Percentiles rank a stretch among this genome's conserved stretches.
These are phyloP conservation scores for Kappamyces sp. DNA, from an alignment of 192 early-diverging fungal genomes.

Conservation along the genomic window DNA sequence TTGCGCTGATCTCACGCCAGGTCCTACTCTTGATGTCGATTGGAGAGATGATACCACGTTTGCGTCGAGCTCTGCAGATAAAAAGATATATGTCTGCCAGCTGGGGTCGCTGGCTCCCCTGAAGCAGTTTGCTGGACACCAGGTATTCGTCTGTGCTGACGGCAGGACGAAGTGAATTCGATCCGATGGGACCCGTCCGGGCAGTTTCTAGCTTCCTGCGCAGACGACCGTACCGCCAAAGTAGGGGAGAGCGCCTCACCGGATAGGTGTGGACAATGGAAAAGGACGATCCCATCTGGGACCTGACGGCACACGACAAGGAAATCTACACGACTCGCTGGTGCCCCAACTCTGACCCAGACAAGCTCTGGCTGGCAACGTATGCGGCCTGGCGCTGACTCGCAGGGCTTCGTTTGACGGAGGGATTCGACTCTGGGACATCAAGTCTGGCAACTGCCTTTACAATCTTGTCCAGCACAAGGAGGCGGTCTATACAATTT, in stretches of 20 bases:
- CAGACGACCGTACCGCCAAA: slow-evolving; percentile 70
- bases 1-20: slow-evolving; percentile 20
- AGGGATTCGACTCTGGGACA: slow-evolving; percentile 84
- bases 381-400: slow-evolving; percentile 2
- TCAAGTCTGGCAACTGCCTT: slow-evolving; percentile 18
- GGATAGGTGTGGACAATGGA: slow-evolving; percentile 59
- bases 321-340: slow-evolving; percentile 78
- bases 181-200: slow-evolving; percentile 68
- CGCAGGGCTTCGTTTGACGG: slow-evolving; percentile 67
- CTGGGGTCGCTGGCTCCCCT: slow-evolving; percentile 64
- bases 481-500: slow-evolving; percentile 20
- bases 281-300: slow-evolving; percentile 44
- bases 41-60: slow-evolving; percentile 91
- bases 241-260: no score
- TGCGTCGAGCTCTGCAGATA: slow-evolving; percentile 82
- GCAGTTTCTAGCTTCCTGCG: slow-evolving; percentile 65
- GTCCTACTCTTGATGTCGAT: slow-evolving; percentile 69
- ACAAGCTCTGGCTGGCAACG: slow-evolving; percentile 32
- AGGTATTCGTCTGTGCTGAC: slow-evolving; percentile 24
- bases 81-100: slow-evolving; percentile 72
- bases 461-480: slow-evolving; percentile 12
- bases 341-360: slow-evolving; percentile 54
- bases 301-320: slow-evolving; percentile 60
- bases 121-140: slow-evolving; percentile 70
- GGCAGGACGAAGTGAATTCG: slow-evolving; percentile 66